Evolutionary conservation across 192 early-diverging fungal species (phyloP), one percentile per base, ranked within the genome.

Genomic region (Coemansia sp.): DNA sequence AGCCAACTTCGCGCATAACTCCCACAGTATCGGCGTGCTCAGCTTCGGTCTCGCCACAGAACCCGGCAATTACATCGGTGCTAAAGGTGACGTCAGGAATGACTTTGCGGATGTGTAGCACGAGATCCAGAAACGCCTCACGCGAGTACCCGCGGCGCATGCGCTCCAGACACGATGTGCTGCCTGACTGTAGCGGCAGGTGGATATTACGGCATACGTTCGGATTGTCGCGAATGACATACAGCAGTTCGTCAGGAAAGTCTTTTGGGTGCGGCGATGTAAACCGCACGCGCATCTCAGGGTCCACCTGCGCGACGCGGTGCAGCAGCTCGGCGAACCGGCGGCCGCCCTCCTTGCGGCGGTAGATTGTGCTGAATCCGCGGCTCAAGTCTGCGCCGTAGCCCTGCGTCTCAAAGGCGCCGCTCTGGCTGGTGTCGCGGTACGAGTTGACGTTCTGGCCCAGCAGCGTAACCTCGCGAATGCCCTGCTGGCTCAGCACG

Each of bases 391-490:
- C 69, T 7, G 82, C 62, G 7, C 87, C 85, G 8, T 78, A 60
- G 8, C 73, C 83, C 3, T 55, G 57, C 1, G 83, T 54, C 39
- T 75, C 61, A 63, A 80, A 82, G 6, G 78, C 69, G 4, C 73
- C 73, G 72, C 84, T 85, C 29, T 85, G 76, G 54, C 82, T 86
- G 4, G 81, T 85, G 68, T 91, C 90, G 38, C 90, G 76, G 62
- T 89, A 91, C 35, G 90, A 91, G 66, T 91, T 91, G 41, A 91
- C 90, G 68, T 91, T 91, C 68, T 91, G 90, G 12, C 90, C 90
- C n/a, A 91, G 80, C 39, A 91, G 70, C 12, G 86, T 89, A 11
- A 91, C 82, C 58, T 81, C 82, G 66, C 70, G 72, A 32, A 91
- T 84, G 16, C 90, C 90, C 64, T 89, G 87, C 39, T 71, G 66